A percentile compares a stretch with the other conserved stretches of the same genome.
Conservation (phyloP, 2,329 filamentous ascomycete species). For the Pseudogymnoascus sp. region DNA sequence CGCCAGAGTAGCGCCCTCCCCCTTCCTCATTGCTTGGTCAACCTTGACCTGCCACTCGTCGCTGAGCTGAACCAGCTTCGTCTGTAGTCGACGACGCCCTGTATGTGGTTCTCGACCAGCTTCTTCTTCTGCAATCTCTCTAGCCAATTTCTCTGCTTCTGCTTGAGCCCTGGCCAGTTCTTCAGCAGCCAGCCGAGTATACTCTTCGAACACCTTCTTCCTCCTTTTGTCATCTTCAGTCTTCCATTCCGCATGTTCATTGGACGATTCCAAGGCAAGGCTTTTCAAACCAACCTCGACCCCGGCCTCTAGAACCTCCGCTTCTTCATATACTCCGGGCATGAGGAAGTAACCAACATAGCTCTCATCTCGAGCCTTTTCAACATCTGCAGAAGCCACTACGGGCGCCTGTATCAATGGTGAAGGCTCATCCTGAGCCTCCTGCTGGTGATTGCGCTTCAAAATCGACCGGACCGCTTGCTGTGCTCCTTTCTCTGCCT, state of each 20-base stretch:
- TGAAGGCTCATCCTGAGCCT: background rate
- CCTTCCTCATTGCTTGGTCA: background rate
- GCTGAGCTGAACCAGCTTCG: background rate
- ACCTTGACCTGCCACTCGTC: background rate
- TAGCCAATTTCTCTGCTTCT: background rate
- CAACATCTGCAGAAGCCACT: background rate
- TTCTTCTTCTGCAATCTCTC: background rate
- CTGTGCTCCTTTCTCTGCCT: background rate
- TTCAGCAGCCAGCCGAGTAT: background rate
- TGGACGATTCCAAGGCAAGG: background rate
- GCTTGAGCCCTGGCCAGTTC: constrained; percentile 1
- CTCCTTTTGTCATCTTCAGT: background rate
- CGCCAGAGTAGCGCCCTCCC: background rate
- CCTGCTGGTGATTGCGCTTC: background rate
- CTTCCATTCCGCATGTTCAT: background rate
- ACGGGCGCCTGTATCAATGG: background rate
- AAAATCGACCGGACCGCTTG: background rate
- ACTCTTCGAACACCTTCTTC: background rate
- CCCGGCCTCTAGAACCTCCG: background rate
- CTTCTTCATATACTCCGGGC: background rate
- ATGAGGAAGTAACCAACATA: background rate
- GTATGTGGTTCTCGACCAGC: background rate
- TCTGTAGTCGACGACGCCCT: constrained; percentile 4
- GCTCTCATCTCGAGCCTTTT: background rate
- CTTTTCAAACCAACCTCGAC: background rate